These are phyloP conservation scores for Neurospora pannonica DNA, from an alignment of 495 filamentous ascomycete species.

Conservation along the genomic window DNA sequence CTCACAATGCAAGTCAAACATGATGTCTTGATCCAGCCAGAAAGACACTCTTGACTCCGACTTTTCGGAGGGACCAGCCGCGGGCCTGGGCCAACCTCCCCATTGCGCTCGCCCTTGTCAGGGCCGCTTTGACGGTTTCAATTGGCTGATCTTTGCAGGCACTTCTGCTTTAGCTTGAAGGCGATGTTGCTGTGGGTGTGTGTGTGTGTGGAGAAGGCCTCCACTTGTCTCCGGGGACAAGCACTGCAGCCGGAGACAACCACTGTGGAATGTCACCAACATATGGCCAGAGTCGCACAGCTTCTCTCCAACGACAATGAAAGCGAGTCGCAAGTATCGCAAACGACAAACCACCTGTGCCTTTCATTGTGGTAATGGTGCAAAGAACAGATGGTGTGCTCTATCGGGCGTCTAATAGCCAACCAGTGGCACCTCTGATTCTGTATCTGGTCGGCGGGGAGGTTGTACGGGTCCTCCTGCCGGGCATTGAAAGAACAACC, in stretches of 20 bases:
- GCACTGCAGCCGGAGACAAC: background rate
- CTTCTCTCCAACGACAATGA: background rate
- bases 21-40: background rate
- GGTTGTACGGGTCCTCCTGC: background rate
- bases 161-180: background rate
- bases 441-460: background rate
- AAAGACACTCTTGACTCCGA: background rate
- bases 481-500: background rate
- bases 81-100: conserved; percentile 1
- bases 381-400: background rate
- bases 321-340: background rate
- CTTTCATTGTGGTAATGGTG: background rate
- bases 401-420: background rate
- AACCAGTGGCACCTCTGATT: background rate
- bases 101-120: background rate
- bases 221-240: background rate
- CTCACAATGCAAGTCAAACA: background rate
- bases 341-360: background rate
- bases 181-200: background rate
- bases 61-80: background rate
- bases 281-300: background rate
- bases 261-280: background rate
- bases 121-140: background rate
- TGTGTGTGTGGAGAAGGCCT: background rate
- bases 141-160: background rate